Base-by-base conservation (phyloP, 1,139 yeast species). In the Trichomonascaceae sp. region DNA sequence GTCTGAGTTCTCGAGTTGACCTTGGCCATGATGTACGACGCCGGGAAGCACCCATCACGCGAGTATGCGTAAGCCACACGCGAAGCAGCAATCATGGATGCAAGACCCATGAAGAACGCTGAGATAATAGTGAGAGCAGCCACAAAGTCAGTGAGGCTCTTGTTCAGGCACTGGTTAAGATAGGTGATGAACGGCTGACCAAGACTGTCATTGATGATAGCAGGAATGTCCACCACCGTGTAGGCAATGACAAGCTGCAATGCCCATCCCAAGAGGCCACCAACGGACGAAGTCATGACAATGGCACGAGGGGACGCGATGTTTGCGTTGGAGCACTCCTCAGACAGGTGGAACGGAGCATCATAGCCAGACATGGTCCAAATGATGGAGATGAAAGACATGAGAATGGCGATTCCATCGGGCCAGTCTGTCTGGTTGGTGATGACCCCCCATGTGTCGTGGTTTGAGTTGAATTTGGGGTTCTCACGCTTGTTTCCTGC, bases 311-410 rank as follows among this genome's bases (percentile, higher is more conserved):
- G 84, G 5, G 77, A 74, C 3, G 79, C 75, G 23, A 60, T 57
- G n/a, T 65, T 60, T 6, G 84, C 80, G 50, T 76, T 74, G 29
- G 76, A 60, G 47, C 80, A 73, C 49, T 76, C 84, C 53, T 77
- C 89, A 13, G 81, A 67, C 36, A 77, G 58, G 48, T 77, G 85
- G 62, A 76, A 76, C 0, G 85, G 80, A 15, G 80, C 70, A 51
- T 77, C 87, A 47, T 73, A 76, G 15, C 85, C 85, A 31, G 78
- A 69, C 78, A 76, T 75, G 25, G 79, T 72, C 85, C 85, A 77
- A 47, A 76, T 72, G 34, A 70, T 76, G 17, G 82, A 76, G 48
- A 74, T 57, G 51, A 75, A 76, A 14, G 74, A 62, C 67, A 72
- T 64, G 39, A 76, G 57, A 50, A 74, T 61, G 17, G 79, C 67